Evolutionary conservation across 306 rosid genomes (phyloP).

Genomic region (Hippophae rhamnoides): DNA sequence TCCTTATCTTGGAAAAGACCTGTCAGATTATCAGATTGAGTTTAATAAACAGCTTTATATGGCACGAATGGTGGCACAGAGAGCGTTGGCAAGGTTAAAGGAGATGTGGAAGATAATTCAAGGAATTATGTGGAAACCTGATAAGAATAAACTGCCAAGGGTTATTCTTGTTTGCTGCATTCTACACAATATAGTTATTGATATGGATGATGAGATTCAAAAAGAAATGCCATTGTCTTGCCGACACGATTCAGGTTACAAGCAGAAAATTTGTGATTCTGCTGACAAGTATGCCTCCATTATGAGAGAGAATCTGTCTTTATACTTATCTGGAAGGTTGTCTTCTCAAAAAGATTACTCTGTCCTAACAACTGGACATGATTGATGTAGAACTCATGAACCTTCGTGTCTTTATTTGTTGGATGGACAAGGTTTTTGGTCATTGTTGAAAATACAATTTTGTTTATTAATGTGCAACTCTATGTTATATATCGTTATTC

Average conservation of each 20-base stretch:
- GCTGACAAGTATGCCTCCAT: slow-evolving; percentile 31
- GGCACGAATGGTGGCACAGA: slow-evolving; percentile 61
- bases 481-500: no score
- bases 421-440: no score
- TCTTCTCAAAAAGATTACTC: slow-evolving; percentile 10
- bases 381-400: slow-evolving; percentile 1
- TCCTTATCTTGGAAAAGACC: slow-evolving; percentile 52
- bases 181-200: slow-evolving; percentile 73
- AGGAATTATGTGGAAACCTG: slow-evolving; percentile 88
- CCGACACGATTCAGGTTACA: slow-evolving; percentile 62
- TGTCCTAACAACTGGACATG: not conserved
- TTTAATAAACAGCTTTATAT: slow-evolving; percentile 49
- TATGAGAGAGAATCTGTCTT: slow-evolving; percentile 54
- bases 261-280: slow-evolving; percentile 49
- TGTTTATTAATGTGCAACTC: no score
- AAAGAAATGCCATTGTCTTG: slow-evolving; percentile 34
- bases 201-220: slow-evolving; percentile 59
- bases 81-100: slow-evolving; percentile 68
- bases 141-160: slow-evolving; percentile 68
- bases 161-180: slow-evolving; percentile 76
- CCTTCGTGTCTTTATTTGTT: not conserved
- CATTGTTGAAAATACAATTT: no score
- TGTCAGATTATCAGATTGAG: slow-evolving; percentile 39
- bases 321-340: slow-evolving; percentile 37
- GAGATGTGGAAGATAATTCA: slow-evolving; percentile 73